Evolutionary conservation across 352 stramenopile genomes (phyloP).

Genomic region (Globisporangium ultimum): DNA sequence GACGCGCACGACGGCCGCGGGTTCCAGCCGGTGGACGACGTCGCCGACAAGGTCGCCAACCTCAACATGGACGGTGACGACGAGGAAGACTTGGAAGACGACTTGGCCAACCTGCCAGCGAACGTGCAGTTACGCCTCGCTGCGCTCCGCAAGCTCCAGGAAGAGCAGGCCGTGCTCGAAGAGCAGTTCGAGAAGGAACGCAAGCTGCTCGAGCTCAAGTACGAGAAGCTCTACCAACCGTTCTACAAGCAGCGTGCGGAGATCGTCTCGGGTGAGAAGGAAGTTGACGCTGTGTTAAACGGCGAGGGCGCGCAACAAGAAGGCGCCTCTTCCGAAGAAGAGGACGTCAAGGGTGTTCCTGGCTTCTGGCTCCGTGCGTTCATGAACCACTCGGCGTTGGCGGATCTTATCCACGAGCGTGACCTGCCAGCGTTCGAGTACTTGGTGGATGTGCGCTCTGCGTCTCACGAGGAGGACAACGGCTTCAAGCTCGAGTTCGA

Average conservation of each 20-base stretch:
- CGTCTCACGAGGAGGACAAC: conserved; percentile 78
- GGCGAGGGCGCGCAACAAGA: conserved; percentile 34
- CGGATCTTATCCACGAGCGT: conserved; percentile 77
- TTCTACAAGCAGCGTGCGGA: conserved; percentile 72
- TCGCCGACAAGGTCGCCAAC: conserved; percentile 33
- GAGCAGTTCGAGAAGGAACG: conserved; percentile 86
- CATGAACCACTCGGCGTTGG: conserved; percentile 81
- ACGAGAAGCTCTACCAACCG: conserved; percentile 86
- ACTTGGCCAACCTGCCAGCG: conserved; percentile 57
- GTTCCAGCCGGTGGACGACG: conserved; percentile 54
- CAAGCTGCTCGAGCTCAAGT: conserved; percentile 81
- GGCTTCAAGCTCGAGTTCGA: conserved; percentile 86
- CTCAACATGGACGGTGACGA: conserved; percentile 22
- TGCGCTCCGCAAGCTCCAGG: conserved; percentile 70
- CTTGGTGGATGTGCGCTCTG: conserved; percentile 69
- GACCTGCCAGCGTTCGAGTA: conserved; percentile 79
- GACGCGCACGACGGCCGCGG: conserved; percentile 59
- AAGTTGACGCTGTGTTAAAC: conserved; percentile 53
- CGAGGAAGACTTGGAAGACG: conserved; percentile 45
- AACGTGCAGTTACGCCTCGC: conserved; percentile 72
- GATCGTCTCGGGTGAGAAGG: conserved; percentile 76
- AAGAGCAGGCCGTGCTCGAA: conserved; percentile 71
- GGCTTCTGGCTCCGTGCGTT: conserved; percentile 84
- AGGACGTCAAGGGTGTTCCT: conserved; percentile 72
- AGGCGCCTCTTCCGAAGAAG: conserved; percentile 31